A percentile compares a stretch with the other conserved stretches of the same genome.
phyloP scores from a whole-genome alignment of 1,139 yeast genomes.

The Hemisphaericaspora xylanilytica region DNA sequence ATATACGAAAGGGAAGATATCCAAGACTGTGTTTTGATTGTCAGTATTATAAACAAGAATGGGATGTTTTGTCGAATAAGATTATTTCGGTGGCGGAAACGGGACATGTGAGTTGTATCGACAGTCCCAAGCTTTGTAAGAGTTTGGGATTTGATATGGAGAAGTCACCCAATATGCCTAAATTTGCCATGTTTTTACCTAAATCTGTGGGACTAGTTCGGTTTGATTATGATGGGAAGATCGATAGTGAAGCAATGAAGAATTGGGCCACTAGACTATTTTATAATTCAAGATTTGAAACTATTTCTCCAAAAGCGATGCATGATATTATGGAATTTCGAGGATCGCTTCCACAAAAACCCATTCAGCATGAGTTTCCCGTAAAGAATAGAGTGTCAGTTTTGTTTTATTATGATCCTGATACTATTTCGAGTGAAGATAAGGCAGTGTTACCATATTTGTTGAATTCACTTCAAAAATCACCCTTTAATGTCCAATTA shows the following conservation, averaged over 20 bases:
- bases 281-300: conserved; percentile 39
- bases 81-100: conserved; percentile 42
- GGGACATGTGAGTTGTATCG: conserved; percentile 59
- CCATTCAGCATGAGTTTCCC: conserved; percentile 38
- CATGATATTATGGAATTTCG: conserved; percentile 40
- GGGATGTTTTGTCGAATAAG: conserved; percentile 58
- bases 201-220: conserved; percentile 32
- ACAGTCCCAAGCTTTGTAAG: conserved; percentile 49
- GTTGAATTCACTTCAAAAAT: conserved; percentile 53
- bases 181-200: conserved; percentile 41
- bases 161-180: conserved; percentile 21
- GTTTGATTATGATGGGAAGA: conserved; percentile 33
- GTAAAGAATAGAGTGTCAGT: conserved; percentile 45
- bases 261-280: conserved; percentile 31
- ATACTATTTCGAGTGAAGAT: conserved; percentile 57
- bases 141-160: conserved; percentile 39
- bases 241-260: conserved; percentile 30
- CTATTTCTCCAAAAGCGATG: conserved; percentile 37
- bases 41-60: conserved; percentile 46
- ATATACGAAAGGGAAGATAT: conserved; percentile 40
- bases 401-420: conserved; percentile 54
- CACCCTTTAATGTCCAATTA: conserved; percentile 54
- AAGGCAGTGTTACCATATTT: conserved; percentile 57
- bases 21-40: conserved; percentile 46
- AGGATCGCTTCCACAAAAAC: conserved; percentile 31